phyloP scores from a whole-genome alignment of 179 eudicot species.

The Camellia oleifera region DNA sequence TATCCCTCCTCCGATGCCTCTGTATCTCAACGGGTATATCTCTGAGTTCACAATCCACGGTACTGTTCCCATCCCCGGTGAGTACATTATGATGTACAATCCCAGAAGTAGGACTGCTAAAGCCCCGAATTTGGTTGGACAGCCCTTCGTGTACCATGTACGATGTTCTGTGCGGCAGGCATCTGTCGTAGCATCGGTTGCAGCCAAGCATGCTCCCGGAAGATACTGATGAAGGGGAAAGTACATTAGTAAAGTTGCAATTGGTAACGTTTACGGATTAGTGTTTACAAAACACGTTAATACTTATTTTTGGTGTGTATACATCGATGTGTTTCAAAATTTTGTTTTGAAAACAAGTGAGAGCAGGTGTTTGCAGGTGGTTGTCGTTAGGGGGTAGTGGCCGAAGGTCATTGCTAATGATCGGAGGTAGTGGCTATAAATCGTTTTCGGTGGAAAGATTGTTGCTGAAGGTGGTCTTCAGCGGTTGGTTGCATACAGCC shows the following conservation, averaged over 20 bases:
- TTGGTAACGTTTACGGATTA: too few species aligned
- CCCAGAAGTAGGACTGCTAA: constrained; percentile 60
- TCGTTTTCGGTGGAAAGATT: too few species aligned
- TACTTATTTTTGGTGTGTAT: too few species aligned
- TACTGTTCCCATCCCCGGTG: constrained; percentile 84
- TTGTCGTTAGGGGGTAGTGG: too few species aligned
- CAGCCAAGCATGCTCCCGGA: constrained; percentile 64
- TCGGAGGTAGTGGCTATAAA: too few species aligned
- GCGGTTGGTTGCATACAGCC: too few species aligned
- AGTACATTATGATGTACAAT: constrained; percentile 53
- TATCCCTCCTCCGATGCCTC: constrained; percentile 74
- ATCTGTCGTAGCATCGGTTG: constrained; percentile 36
- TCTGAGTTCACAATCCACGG: constrained; percentile 88
- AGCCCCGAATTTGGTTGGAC: constrained; percentile 65
- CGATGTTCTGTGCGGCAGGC: constrained; percentile 44
- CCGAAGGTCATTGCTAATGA: too few species aligned
- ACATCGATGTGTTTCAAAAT: too few species aligned
- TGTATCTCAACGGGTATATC: constrained; percentile 65
- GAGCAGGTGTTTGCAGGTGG: too few species aligned
- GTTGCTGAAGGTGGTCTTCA: too few species aligned
- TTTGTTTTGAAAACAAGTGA: too few species aligned
- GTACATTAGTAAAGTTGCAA: not conserved
- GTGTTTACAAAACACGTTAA: too few species aligned
- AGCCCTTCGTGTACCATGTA: constrained; percentile 64
- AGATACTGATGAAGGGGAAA: constrained; percentile 30